Percentiles rank a stretch among this genome's conserved stretches.
Evolutionary conservation across 805 yeast genomes (phyloP).

Genomic region (Zygoascus bituminiphila): DNA sequence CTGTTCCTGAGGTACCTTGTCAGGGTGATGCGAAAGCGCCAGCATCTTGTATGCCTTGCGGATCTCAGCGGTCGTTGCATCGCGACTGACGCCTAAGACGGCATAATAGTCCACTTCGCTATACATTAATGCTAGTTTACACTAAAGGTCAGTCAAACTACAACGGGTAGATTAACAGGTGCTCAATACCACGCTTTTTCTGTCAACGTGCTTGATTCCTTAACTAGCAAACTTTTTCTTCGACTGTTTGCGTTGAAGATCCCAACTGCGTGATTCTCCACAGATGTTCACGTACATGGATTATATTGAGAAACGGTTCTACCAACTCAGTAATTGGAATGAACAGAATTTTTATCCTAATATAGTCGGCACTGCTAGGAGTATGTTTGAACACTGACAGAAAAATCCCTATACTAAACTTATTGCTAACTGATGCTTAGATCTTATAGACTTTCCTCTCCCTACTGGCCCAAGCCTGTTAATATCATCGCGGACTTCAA

Average conservation of each 20-base stretch:
- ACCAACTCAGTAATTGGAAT: conserved; percentile 67
- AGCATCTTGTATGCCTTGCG: conserved; percentile 76
- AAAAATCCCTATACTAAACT: not conserved
- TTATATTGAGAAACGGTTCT: conserved; percentile 65
- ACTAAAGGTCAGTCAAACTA: too few species aligned
- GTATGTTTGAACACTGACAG: conserved; percentile 15
- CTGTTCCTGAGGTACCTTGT: conserved; percentile 63
- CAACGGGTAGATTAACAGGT: too few species aligned
- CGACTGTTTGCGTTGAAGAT: not conserved
- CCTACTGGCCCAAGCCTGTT: conserved; percentile 61
- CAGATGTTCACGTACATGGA: conserved; percentile 84
- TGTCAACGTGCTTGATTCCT: too few species aligned
- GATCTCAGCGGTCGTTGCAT: conserved; percentile 65
- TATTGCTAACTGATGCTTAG: conserved; percentile 13
- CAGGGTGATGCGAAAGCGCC: conserved; percentile 83
- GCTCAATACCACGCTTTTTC: too few species aligned
- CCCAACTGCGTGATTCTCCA: not conserved
- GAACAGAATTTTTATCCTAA: conserved; percentile 69
- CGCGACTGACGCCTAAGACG: conserved; percentile 55
- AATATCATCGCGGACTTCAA: conserved; percentile 62
- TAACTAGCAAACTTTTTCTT: too few species aligned
- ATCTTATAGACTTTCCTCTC: conserved; percentile 60
- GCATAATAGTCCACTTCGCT: conserved; percentile 40
- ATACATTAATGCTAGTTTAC: too few species aligned
- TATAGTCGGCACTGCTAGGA: conserved; percentile 61